Percentiles rank a stretch among this genome's conserved stretches.
These are phyloP conservation scores for Tillandsia leiboldiana DNA, from an alignment of 176 grass and related monocot genomes.

Conservation along the genomic window DNA sequence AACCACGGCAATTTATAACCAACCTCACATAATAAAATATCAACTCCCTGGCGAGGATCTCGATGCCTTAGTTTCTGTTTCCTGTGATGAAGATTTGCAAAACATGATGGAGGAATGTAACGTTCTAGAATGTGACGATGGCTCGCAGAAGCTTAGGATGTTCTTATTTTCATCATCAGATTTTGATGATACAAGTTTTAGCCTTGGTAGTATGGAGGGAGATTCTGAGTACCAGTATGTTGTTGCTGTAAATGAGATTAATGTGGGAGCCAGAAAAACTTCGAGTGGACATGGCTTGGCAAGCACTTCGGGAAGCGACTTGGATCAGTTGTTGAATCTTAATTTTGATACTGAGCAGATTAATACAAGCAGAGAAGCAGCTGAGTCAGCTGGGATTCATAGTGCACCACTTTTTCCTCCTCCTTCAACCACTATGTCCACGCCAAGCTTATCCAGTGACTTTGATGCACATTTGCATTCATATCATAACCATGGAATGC, in stretches of 20 bases:
- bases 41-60: slow-evolving; percentile 88
- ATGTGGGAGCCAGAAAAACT: slow-evolving; percentile 37
- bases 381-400: slow-evolving; percentile 27
- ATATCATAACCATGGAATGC: slow-evolving; percentile 30
- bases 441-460: slow-evolving; percentile 29
- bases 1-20: slow-evolving; percentile 51
- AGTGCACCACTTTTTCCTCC: slow-evolving; percentile 17
- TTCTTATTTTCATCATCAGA: slow-evolving; percentile 74
- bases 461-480: slow-evolving; percentile 32
- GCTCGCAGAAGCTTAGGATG: slow-evolving; percentile 77
- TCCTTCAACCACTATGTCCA: slow-evolving; percentile 17
- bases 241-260: slow-evolving; percentile 79
- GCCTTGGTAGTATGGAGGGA: slow-evolving; percentile 72
- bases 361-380: slow-evolving; percentile 26
- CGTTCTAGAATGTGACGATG: slow-evolving; percentile 52
- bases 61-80: slow-evolving; percentile 79
- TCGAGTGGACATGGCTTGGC: slow-evolving; percentile 47
- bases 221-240: slow-evolving; percentile 87
- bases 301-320: slow-evolving; percentile 41
- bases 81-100: slow-evolving; percentile 75
- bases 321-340: slow-evolving; percentile 68
- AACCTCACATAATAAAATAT: slow-evolving; percentile 79
- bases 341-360: slow-evolving; percentile 34
- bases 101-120: slow-evolving; percentile 92
- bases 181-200: slow-evolving; percentile 64